A percentile compares a stretch with the other conserved stretches of the same genome.
Conservation (phyloP, 73 alveolate species). For the Paramecium octaurelia region DNA sequence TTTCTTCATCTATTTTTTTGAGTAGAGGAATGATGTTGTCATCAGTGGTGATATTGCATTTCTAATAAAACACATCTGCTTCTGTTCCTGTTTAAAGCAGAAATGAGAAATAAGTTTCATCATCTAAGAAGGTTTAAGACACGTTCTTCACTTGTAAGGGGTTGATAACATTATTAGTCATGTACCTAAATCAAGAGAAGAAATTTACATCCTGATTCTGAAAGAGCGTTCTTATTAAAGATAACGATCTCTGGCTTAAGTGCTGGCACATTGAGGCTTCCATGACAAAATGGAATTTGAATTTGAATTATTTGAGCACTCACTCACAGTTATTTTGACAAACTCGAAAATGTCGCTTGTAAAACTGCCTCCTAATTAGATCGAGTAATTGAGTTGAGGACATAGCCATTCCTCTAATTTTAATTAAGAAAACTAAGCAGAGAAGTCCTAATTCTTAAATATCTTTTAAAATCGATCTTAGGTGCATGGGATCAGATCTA, state of each 20-base stretch:
- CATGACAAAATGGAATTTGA: neutral
- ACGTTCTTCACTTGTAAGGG: neutral
- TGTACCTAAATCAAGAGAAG: neutral
- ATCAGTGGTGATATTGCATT: neutral
- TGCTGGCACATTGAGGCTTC: constrained; percentile 12
- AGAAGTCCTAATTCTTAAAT: neutral
- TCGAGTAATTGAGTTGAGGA: neutral
- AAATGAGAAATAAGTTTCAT: neutral
- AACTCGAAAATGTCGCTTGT: neutral
- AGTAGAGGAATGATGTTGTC: neutral
- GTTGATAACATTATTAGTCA: neutral
- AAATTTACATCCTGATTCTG: neutral
- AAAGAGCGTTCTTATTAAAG: neutral
- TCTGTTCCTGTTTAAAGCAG: neutral
- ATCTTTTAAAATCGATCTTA: neutral
- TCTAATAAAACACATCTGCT: neutral
- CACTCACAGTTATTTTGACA: neutral
- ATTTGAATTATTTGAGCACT: neutral
- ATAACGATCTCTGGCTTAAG: neutral
- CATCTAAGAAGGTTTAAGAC: neutral
- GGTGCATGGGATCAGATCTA: constrained; percentile 20
- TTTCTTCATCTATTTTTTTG: neutral
- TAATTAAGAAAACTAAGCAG: neutral
- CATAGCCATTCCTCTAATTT: constrained; percentile 11
- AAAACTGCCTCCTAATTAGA: neutral